Evolutionary conservation across 306 rosid species (phyloP), one percentile per base, ranked within the genome.

Genomic region (Prunus padus): DNA sequence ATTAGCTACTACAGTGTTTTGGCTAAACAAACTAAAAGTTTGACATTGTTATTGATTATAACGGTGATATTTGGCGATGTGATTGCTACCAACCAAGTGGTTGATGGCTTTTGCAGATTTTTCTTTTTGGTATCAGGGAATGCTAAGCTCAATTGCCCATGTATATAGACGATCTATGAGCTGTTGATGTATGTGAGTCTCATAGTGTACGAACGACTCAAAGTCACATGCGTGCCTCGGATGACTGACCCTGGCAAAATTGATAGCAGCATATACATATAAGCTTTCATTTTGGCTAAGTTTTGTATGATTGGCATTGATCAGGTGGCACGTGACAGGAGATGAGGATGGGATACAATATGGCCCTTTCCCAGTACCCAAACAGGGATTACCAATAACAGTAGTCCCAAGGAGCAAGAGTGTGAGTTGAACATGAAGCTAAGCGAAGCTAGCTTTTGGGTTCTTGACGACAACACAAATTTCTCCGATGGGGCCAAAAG

Each of bases 351-450:
- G 93, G 20, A 89, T 93, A 69, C 93, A 93, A 45, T 93, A 93
- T 55, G 92, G 89, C 51, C 98, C 98, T 77, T 93, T 93, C 81
- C 98, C 98, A 0, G 97, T 93, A 77, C 98, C 98, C 62, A 92
- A 91, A 77, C 89, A 82, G 14, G 98, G 98, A 20, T 86, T 93
- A 47, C 98, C 93, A 15, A 67, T 91, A 47, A 91, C 84, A 76
- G 86, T 91, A 72, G 78, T 55, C 22, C 77, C 72, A 2, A 90
- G 86, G 79, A 86, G 64, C 30, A 84, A 77, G 82, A 82, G 69
- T 72, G 52, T 31, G 77, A 64, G 49, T 18, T 82, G 72, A 79
- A 75, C 61, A 47, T 73, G 23, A 16, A 23, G 45, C 70, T 22
- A n/a, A 37, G 33, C 37, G 19, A 44, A 15, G 46, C 57, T 70